A percentile compares a stretch with the other conserved stretches of the same genome.
Evolutionary conservation across 2,329 filamentous ascomycete genomes (phyloP).

Genomic region (Diaporthe vaccinii): DNA sequence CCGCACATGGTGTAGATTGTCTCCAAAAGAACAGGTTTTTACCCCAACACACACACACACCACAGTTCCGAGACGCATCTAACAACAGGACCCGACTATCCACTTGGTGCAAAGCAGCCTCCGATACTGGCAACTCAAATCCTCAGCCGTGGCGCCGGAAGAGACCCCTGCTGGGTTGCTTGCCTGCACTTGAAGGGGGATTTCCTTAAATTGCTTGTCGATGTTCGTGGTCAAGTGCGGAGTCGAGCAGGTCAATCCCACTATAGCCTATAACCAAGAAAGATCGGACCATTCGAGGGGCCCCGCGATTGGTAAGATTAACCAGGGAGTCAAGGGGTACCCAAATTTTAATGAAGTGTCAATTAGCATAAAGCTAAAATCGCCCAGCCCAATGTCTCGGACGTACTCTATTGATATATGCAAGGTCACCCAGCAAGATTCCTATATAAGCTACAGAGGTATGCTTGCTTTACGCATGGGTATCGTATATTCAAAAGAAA

Average conservation of each 20-base stretch:
- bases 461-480: not conserved
- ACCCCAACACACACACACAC: not conserved
- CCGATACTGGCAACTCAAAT: not conserved
- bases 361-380: not conserved
- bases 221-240: not conserved
- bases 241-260: not conserved
- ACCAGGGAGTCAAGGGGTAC: not conserved
- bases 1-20: not conserved
- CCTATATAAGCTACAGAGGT: no score
- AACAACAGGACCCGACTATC: not conserved
- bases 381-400: not conserved
- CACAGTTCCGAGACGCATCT: not conserved
- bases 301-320: not conserved
- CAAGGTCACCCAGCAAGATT: not conserved
- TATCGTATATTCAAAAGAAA: not conserved
- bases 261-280: not conserved
- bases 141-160: not conserved
- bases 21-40: no score
- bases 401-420: not conserved
- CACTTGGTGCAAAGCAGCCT: no score
- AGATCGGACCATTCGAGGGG: not conserved
- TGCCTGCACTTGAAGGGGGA: not conserved
- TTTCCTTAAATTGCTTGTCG: not conserved
- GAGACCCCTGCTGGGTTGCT: not conserved
- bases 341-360: not conserved